These are phyloP conservation scores for Rutstroemia sp. DNA, from an alignment of 2,329 filamentous ascomycete genomes.

Conservation along the genomic window DNA sequence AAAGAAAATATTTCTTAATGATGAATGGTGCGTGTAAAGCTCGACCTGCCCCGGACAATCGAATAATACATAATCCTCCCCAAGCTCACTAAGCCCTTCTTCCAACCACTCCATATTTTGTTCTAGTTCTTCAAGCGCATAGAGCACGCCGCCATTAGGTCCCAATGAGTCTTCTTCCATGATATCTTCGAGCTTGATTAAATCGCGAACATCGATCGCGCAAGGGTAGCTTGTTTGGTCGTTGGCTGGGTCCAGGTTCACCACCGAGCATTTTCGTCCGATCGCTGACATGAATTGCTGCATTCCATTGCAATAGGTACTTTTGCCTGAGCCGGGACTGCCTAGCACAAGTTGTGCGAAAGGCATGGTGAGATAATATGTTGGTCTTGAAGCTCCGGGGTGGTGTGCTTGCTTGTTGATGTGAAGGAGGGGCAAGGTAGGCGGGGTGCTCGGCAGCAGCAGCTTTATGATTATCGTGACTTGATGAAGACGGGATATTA, in stretches of 20 bases:
- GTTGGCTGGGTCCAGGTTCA: conserved; percentile 96
- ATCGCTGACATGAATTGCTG: conserved; percentile 97
- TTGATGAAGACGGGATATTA: not conserved
- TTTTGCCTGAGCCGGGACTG: conserved; percentile 93
- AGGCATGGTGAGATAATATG: conserved; percentile 22
- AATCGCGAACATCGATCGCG: conserved; percentile 80
- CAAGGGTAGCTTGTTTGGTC: conserved; percentile 83
- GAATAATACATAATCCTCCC: conserved; percentile 88
- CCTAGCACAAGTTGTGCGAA: conserved; percentile 65
- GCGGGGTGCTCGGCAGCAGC: not conserved
- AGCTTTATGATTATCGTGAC: too few relatives aligned
- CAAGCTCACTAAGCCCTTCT: conserved; percentile 68
- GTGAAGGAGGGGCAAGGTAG: not conserved
- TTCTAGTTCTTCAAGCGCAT: conserved; percentile 91
- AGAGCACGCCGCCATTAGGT: conserved; percentile 86
- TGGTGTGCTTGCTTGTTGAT: not conserved
- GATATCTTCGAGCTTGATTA: conserved; percentile 87
- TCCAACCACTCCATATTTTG: conserved; percentile 91
- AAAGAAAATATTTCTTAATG: conserved; percentile 85
- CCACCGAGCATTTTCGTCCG: conserved; percentile 85
- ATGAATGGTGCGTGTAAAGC: conserved; percentile 91
- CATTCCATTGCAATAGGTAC: conserved; percentile 98
- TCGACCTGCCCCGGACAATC: conserved; percentile 97
- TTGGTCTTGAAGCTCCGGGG: not conserved
- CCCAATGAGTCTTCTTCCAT: conserved; percentile 89